phyloP scores from a whole-genome alignment of 129 eudicot genomes.

The Flaveria brownii region DNA sequence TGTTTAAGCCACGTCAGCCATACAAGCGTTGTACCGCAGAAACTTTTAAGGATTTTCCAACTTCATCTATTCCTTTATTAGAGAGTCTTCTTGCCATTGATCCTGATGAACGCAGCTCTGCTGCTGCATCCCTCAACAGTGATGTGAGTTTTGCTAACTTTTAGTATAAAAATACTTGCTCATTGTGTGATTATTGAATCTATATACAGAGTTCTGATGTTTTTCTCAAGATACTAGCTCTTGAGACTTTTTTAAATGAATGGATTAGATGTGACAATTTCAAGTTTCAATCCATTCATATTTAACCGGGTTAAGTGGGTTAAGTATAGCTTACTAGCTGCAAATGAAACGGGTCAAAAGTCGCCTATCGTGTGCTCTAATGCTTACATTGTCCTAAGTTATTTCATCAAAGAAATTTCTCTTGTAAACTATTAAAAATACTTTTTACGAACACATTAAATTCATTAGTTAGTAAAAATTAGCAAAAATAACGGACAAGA shows the following conservation, averaged over 20 bases:
- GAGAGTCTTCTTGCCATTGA: slow-evolving; percentile 78
- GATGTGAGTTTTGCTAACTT: slow-evolving; percentile 54
- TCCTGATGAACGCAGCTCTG: slow-evolving; percentile 78
- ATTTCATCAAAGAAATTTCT: neutral
- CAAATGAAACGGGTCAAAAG: neutral
- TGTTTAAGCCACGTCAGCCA: slow-evolving; percentile 90
- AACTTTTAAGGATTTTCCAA: slow-evolving; percentile 77
- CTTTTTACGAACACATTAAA: neutral
- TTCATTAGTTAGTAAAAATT: neutral
- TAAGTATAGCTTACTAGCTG: neutral
- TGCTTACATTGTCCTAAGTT: neutral
- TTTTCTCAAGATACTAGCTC: neutral
- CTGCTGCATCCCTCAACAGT: slow-evolving; percentile 65
- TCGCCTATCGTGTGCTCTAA: neutral
- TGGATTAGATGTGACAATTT: neutral
- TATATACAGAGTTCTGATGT: neutral
- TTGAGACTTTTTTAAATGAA: neutral
- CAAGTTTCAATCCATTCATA: slow-evolving; percentile 7
- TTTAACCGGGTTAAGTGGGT: neutral
- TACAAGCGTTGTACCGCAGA: slow-evolving; percentile 76
- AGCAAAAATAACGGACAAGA: neutral
- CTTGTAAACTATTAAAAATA: neutral
- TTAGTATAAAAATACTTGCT: neutral
- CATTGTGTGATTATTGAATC: slow-evolving; percentile 12
- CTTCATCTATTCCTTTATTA: slow-evolving; percentile 70